A percentile compares a stretch with the other conserved stretches of the same genome.
Evolutionary conservation across 306 rosid genomes (phyloP).

Genomic region (Senna siamea): DNA sequence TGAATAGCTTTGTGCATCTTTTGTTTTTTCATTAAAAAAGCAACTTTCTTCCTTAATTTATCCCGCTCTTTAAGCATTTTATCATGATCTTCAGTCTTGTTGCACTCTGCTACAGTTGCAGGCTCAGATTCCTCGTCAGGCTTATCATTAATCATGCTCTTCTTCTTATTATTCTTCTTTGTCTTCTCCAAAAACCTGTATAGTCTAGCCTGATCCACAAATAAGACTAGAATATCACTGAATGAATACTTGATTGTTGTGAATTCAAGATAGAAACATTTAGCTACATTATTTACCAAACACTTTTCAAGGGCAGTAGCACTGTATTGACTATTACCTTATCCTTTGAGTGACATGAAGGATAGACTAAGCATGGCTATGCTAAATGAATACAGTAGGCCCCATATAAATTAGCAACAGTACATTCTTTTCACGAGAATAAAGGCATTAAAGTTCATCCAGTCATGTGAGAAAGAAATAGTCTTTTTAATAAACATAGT

Average conservation of each 20-base stretch:
- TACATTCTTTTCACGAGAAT: constrained; percentile 12
- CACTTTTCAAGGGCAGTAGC: constrained; percentile 10
- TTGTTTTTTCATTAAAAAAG: constrained; percentile 64
- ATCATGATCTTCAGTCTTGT: constrained; percentile 40
- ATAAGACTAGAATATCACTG: constrained; percentile 31
- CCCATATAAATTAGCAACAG: constrained; percentile 8
- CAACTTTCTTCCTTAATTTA: constrained; percentile 57
- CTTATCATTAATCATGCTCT: constrained; percentile 40
- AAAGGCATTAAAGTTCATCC: constrained; percentile 26
- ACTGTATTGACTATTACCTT: constrained; percentile 10
- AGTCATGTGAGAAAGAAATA: constrained; percentile 19
- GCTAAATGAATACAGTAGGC: constrained; percentile 1
- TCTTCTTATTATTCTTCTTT: constrained; percentile 47
- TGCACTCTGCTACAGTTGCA: constrained; percentile 37
- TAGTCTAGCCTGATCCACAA: constrained; percentile 72
- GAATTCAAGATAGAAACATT: constrained; percentile 10
- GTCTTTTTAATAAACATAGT: background rate
- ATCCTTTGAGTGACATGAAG: constrained; percentile 4
- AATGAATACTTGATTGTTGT: constrained; percentile 18
- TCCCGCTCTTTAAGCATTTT: constrained; percentile 42
- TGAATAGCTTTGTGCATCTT: constrained; percentile 60
- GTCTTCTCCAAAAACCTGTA: constrained; percentile 63
- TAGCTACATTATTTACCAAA: constrained; percentile 8
- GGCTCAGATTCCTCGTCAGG: constrained; percentile 49
- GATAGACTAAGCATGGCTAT: background rate